Evolutionary conservation across 179 eudicot species (phyloP).

Genomic region (Vitellaria paradoxa): DNA sequence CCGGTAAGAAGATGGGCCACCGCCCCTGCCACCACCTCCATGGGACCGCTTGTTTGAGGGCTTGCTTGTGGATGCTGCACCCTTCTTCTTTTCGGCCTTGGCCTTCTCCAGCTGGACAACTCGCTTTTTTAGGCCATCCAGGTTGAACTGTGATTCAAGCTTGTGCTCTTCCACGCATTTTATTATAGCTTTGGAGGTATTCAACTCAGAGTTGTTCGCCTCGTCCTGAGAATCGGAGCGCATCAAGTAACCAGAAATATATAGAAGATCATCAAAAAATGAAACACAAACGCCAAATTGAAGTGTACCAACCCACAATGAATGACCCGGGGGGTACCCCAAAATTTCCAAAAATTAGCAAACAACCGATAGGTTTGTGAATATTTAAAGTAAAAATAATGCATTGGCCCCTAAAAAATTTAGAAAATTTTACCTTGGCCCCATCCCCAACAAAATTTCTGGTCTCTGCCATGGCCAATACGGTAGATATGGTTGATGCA

Average conservation of each 20-base stretch:
- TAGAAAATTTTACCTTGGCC: no score
- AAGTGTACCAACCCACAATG: no score
- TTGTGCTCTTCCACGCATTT: constrained; percentile 60
- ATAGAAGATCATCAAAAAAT: not conserved
- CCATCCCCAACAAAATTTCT: no score
- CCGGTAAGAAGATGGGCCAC: constrained; percentile 30
- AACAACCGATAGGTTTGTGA: no score
- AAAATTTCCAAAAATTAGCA: no score
- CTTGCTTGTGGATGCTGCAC: constrained; percentile 27
- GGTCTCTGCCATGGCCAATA: no score
- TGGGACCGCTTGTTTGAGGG: constrained; percentile 43
- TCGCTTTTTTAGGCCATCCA: constrained; percentile 40
- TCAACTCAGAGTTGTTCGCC: constrained; percentile 40
- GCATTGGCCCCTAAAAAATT: no score
- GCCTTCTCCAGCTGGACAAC: constrained; percentile 40
- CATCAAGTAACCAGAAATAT: not conserved
- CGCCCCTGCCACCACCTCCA: constrained; percentile 20
- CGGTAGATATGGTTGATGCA: not conserved
- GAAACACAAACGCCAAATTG: not conserved
- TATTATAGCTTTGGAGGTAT: constrained; percentile 35
- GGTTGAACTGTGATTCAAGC: constrained; percentile 38
- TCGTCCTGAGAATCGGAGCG: constrained; percentile 42
- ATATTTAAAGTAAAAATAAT: no score
- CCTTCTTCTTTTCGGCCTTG: constrained; percentile 48
- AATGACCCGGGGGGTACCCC: no score